These are phyloP conservation scores for Pyrenochaeta sp. DNA, from an alignment of 2,329 filamentous ascomycete genomes.

Conservation along the genomic window DNA sequence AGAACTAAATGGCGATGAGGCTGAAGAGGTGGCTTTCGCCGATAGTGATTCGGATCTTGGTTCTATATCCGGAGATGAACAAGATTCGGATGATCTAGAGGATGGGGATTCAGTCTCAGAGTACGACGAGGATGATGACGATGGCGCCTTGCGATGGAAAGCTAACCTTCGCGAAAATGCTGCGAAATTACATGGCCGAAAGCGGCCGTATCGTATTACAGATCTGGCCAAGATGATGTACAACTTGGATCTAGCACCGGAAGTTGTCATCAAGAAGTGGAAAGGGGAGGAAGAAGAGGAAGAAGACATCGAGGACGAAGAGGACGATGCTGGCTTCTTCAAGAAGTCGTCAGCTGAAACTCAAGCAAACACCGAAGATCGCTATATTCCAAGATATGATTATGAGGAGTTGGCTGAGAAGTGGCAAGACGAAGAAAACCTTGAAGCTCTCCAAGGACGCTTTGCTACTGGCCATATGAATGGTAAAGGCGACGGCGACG, in stretches of 20 bases:
- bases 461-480: conserved; percentile 76
- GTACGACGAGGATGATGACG: conserved; percentile 69
- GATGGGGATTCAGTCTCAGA: conserved; percentile 63
- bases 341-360: conserved; percentile 61
- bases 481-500: conserved; percentile 43
- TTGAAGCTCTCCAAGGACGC: conserved; percentile 75
- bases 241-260: conserved; percentile 77
- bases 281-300: conserved; percentile 69
- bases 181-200: conserved; percentile 71
- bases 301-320: conserved; percentile 63
- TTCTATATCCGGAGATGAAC: conserved; percentile 73
- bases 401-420: conserved; percentile 82
- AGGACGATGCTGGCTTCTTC: conserved; percentile 71
- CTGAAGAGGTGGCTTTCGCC: conserved; percentile 85
- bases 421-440: conserved; percentile 81
- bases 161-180: conserved; percentile 81
- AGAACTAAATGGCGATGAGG: conserved; percentile 31
- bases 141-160: conserved; percentile 83
- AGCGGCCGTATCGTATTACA: conserved; percentile 75
- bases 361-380: conserved; percentile 69
- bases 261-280: conserved; percentile 82
- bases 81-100: conserved; percentile 36
- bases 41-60: conserved; percentile 97
- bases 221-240: conserved; percentile 92
- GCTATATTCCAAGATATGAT: conserved; percentile 78